Conservation (phyloP, 805 yeast genomes). For the Metschnikowia shivogae region DNA sequence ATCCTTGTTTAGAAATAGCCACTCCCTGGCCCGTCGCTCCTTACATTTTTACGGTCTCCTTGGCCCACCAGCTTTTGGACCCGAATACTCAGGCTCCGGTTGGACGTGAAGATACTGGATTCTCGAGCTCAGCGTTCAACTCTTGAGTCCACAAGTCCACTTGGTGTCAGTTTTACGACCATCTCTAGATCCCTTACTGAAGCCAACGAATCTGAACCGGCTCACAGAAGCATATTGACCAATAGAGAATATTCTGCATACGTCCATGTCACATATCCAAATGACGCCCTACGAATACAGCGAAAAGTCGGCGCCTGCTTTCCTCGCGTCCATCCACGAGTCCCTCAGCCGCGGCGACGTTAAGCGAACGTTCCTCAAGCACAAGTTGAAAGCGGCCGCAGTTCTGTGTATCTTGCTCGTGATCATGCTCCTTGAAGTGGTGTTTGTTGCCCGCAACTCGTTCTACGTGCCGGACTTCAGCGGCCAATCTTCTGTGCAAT, state of each 20-base stretch:
- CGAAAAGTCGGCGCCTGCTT: slow-evolving; percentile 10
- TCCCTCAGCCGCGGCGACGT: slow-evolving; percentile 6
- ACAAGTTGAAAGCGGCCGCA: slow-evolving; percentile 12
- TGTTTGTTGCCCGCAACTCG: slow-evolving; percentile 11
- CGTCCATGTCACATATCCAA: slow-evolving; percentile 13
- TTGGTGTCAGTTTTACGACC: too few relatives aligned
- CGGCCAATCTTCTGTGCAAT: slow-evolving; percentile 45
- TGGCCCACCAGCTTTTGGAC: background rate
- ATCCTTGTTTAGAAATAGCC: background rate
- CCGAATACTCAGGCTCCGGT: background rate
- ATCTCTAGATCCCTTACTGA: too few relatives aligned
- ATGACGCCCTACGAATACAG: slow-evolving; percentile 20
- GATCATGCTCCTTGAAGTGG: slow-evolving; percentile 13
- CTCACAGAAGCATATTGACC: background rate
- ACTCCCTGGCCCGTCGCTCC: slow-evolving; percentile 2
- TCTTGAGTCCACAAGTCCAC: too few relatives aligned
- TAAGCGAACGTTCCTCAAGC: slow-evolving; percentile 9
- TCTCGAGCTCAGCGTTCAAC: too few relatives aligned
- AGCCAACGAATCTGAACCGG: too few relatives aligned
- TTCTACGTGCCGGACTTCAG: slow-evolving; percentile 33
- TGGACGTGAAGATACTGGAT: background rate
- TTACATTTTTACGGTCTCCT: background rate
- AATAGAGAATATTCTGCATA: background rate
- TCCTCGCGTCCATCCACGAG: slow-evolving; percentile 3
- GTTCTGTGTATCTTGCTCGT: slow-evolving; percentile 7